Base-by-base conservation (phyloP, 2,329 filamentous ascomycete species). In the Alternaria sp. region DNA sequence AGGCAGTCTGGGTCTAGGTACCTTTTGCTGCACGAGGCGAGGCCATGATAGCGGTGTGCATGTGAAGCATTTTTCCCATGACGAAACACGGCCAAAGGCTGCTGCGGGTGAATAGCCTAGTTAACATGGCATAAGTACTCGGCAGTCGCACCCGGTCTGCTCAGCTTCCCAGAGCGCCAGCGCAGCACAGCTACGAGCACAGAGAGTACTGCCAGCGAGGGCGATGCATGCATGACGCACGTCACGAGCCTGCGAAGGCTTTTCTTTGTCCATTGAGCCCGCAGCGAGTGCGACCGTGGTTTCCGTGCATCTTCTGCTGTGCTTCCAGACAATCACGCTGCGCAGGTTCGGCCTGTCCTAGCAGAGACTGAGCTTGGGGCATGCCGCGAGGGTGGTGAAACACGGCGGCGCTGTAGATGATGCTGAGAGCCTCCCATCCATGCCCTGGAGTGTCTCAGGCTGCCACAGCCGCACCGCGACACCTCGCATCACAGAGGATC, bases 311-410 rank as follows among this genome's bases (percentile, higher is more conserved):
- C 29, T 17, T 46, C 53, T 44, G 53, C 44, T 31, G 53, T 49
- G 50, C 57, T 2, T 48, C 42, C 3, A 37, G 29, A 44, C 56
- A 41, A 44, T 54, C 36, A 60, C 42, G 29, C 37, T 33, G 36
- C 17, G 28, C 39, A 28, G 28, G 36, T 48, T 44, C 37, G 17
- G 17, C 17, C 17, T 17, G 17, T 17, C 17, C 17, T 53, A 49
- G 41, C 44, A 52, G 33, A 59, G 56, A 29, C 54, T 53, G 56
- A 50, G 51, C 49, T 24, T 21, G 54, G 54, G 56, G 29, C 58
- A 58, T 51, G 56, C 51, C 55, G 60, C 67, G 60, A 69, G 62
- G 59, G 60, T 69, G 61, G 72, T 74, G 72, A 74, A 74, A 74
- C 71, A 61, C 65, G 62, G 60, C 60, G 56, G 56, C 55, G 58